These are phyloP conservation scores for Venturia oleaginea DNA, from an alignment of 2,329 filamentous ascomycete species.

Conservation along the genomic window DNA sequence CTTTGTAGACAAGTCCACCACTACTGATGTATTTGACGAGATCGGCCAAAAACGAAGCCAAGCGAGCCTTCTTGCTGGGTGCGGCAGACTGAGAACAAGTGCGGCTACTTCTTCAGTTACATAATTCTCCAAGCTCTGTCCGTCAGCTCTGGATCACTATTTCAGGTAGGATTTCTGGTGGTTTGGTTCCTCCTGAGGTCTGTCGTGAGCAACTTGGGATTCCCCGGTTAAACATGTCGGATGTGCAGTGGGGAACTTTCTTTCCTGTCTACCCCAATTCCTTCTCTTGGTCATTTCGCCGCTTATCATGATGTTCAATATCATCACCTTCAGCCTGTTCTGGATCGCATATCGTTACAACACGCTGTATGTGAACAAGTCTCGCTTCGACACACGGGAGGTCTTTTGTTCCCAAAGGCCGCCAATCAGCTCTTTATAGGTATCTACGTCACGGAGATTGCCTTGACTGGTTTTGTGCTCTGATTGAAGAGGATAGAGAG, in stretches of 20 bases:
- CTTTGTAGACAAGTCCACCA: background rate
- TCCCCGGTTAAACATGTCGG: slow-evolving; percentile 67
- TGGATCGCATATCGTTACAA: slow-evolving; percentile 97
- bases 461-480: slow-evolving; percentile 82
- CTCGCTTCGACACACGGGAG: slow-evolving; percentile 84
- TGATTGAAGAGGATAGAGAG: slow-evolving; percentile 56
- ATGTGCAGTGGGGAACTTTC: slow-evolving; percentile 82
- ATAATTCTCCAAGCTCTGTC: slow-evolving; percentile 91
- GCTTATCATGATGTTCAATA: slow-evolving; percentile 83
- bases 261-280: slow-evolving; percentile 94
- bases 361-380: slow-evolving; percentile 88
- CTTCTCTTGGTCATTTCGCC: slow-evolving; percentile 65
- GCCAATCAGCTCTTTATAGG: slow-evolving; percentile 95
- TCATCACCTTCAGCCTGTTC: slow-evolving; percentile 82
- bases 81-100: slow-evolving; percentile 21
- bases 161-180: slow-evolving; percentile 69
- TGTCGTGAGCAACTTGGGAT: slow-evolving; percentile 64
- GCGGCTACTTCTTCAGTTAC: slow-evolving; percentile 98
- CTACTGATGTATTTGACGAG: background rate
- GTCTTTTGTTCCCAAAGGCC: slow-evolving; percentile 80
- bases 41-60: too few species aligned
- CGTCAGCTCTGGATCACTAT: slow-evolving; percentile 77
- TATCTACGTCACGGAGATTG: slow-evolving; percentile 88
- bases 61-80: background rate
- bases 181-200: slow-evolving; percentile 82